These are phyloP conservation scores for Paramecium octaurelia DNA, from an alignment of 73 alveolate genomes.

Conservation along the genomic window DNA sequence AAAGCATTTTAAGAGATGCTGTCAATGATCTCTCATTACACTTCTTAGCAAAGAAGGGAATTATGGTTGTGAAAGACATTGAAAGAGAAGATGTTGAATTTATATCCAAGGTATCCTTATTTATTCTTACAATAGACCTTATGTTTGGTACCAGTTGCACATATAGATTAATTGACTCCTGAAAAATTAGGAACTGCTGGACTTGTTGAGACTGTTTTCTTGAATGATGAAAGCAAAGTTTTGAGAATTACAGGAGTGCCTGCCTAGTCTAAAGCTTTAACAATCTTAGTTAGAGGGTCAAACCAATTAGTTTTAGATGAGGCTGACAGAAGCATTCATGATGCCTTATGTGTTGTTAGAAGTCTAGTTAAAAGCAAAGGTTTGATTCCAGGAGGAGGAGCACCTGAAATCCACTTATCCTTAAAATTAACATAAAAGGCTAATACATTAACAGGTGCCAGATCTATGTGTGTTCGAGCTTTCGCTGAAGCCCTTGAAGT, in stretches of 20 bases:
- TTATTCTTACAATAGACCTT: slow-evolving; percentile 49
- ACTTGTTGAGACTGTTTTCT: slow-evolving; percentile 85
- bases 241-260: slow-evolving; percentile 95
- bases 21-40: slow-evolving; percentile 95
- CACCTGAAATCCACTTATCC: slow-evolving; percentile 99
- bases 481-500: slow-evolving; percentile 96
- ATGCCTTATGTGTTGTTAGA: slow-evolving; percentile 99
- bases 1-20: slow-evolving; percentile 98
- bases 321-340: slow-evolving; percentile 98
- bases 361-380: slow-evolving; percentile 97
- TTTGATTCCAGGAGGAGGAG: slow-evolving; percentile 99
- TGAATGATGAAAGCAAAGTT: slow-evolving; percentile 88
- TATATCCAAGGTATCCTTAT: slow-evolving; percentile 77
- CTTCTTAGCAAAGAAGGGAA: slow-evolving; percentile 97
- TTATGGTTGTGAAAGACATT: slow-evolving; percentile 97
- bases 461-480: slow-evolving; percentile 76
- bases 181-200: slow-evolving; percentile 97
- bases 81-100: slow-evolving; percentile 99
- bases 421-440: slow-evolving; percentile 81
- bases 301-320: slow-evolving; percentile 83
- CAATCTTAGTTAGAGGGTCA: slow-evolving; percentile 97
- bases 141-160: slow-evolving; percentile 95
- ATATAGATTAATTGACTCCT: slow-evolving; percentile 95
- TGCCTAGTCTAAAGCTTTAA: slow-evolving; percentile 85
- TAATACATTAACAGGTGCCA: slow-evolving; percentile 69